Conservation (phyloP, 441 rosid genomes). For the Eutrema salsugineum region DNA sequence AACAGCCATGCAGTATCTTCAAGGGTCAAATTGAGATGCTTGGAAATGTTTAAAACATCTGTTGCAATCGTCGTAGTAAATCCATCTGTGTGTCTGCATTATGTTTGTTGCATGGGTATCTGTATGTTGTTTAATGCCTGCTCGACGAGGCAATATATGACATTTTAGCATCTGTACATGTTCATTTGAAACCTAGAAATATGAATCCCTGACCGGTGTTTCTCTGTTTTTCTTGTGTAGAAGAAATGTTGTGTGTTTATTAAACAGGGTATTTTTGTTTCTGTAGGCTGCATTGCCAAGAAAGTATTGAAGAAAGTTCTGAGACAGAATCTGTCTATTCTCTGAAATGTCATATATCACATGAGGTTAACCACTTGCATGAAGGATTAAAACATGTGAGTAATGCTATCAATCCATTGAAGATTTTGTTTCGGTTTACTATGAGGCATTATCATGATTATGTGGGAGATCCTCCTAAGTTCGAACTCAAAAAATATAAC, state of each 20-base stretch:
- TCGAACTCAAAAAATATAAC: neutral
- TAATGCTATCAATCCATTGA: neutral
- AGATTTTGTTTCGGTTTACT: neutral
- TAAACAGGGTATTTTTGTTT: neutral
- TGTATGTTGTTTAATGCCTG: neutral
- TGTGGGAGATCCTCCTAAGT: neutral
- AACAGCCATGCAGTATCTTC: neutral
- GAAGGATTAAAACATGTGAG: constrained; percentile 94
- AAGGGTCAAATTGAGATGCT: neutral
- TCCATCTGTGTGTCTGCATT: neutral
- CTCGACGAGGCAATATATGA: neutral
- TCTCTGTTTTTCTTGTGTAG: neutral
- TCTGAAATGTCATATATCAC: constrained; percentile 91
- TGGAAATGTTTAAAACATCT: neutral
- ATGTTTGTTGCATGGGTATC: neutral
- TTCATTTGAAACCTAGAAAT: neutral
- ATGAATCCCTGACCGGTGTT: neutral
- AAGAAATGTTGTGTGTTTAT: neutral
- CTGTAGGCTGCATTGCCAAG: constrained; percentile 80
- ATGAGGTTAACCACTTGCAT: constrained; percentile 92
- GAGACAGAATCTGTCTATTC: constrained; percentile 77
- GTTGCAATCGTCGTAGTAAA: neutral
- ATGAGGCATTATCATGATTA: neutral
- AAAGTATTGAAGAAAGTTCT: constrained; percentile 87
- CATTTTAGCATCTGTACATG: neutral